These are phyloP conservation scores for Xylariaceae sp. DNA, from an alignment of 2,329 filamentous ascomycete species.

Conservation along the genomic window DNA sequence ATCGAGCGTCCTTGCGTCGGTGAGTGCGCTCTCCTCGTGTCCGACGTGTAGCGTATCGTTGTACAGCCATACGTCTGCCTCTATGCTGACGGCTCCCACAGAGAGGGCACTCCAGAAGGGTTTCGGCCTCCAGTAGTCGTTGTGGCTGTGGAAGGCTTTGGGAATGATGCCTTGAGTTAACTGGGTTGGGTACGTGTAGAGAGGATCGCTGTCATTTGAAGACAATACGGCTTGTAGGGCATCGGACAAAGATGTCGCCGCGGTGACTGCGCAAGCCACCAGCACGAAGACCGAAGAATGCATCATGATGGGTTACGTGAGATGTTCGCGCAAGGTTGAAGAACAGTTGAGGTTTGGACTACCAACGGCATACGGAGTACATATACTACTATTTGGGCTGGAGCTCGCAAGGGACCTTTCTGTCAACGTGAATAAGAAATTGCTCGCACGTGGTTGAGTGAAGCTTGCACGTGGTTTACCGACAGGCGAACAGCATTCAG, in stretches of 20 bases:
- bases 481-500: too few relatives aligned
- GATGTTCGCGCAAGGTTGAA: neutral
- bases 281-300: neutral
- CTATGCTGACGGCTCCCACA: conserved; percentile 51
- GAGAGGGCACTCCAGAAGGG: conserved; percentile 53
- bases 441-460: too few relatives aligned
- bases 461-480: too few relatives aligned
- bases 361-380: too few relatives aligned
- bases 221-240: neutral
- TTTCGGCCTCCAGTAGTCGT: conserved; percentile 56
- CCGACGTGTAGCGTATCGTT: conserved; percentile 50
- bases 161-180: conserved; percentile 1
- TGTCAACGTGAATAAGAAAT: too few relatives aligned
- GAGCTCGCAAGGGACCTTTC: too few relatives aligned
- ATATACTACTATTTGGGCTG: too few relatives aligned
- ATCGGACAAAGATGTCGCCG: neutral
- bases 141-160: conserved; percentile 51
- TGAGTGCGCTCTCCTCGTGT: conserved; percentile 46
- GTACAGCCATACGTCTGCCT: conserved; percentile 60
- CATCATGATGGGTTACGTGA: neutral
- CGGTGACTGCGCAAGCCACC: neutral
- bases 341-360: too few relatives aligned
- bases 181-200: neutral
- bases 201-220: neutral
- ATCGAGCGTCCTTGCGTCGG: conserved; percentile 45